Base-by-base conservation (phyloP, 2,329 filamentous ascomycete genomes). In the Trichoderma endophyticum region DNA sequence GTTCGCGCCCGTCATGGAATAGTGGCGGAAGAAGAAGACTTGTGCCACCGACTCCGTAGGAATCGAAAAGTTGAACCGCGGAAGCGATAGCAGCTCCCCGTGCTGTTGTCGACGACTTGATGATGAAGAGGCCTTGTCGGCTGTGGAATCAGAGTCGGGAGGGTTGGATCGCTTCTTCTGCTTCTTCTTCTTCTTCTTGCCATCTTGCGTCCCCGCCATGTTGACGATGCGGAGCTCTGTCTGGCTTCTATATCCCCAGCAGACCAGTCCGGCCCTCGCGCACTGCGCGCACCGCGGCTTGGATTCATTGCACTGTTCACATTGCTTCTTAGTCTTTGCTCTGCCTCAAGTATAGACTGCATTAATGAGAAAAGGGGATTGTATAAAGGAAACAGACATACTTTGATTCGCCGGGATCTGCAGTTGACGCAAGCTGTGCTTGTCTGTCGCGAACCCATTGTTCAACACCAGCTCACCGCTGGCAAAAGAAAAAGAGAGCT, bases 231-330 rank as follows among this genome's bases (percentile, higher is more conserved):
- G 21, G 4, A 57, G 21, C 21, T 56, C 63, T 14, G 30, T 36
- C 48, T 57, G 28, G 32, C 32, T 66, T 24, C 63, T 66, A 57
- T 66, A 66, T 21, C 63, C 63, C 63, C 63, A 66, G 32, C 63
- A 66, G 24, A 66, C 56, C 30, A 66, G 26, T 7, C 63, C 63
- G 9, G 63, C 63, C 24, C 63, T 36, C 21, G 63, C 48, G 5
- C 63, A 66, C 30, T 66, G 63, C 32, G 63, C 63, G 26, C 63
- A 66, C 9, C 63, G 63, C 51, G 63, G 63, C 30, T 18, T 66
- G 14, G 63, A 26, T 57, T 66, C 63, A 56, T 66, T 66, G 24
- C 63, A 66, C 63, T 66, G 5, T 28, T 11, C 9, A 9, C 4
- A 24, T 1, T 4, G 12, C 26, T n/a, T 15, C 3, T 56, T 26